Base-by-base conservation (phyloP, 148 eudicot genomes). In the Diospyros kaki region DNA sequence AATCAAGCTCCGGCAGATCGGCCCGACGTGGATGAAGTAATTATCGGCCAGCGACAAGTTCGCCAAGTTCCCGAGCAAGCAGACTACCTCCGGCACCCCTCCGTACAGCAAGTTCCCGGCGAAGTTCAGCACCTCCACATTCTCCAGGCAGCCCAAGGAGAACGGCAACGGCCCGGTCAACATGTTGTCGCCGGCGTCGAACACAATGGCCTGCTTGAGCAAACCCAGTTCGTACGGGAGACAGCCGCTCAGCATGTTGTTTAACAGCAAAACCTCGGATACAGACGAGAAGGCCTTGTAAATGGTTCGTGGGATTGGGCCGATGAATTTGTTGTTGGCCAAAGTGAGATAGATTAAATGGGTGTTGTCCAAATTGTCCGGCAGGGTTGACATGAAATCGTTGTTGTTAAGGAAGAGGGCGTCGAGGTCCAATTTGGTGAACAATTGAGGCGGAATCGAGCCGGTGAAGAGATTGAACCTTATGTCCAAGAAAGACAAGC, bases 381-480 rank as follows among this genome's bases (percentile, higher is more conserved):
- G 91, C 43, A 87, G 53, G 0, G 60, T 66, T 52, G 80, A 79
- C 76, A 83, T 77, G 84, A 89, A 87, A 17, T 77, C 46, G 81
- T 89, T 89, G 79, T 89, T 74, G 82, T 89, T 89, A 68, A 89
- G 64, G 79, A 89, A 89, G 13, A 89, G 70, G 2, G 64, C 92
- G 41, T 85, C 82, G 15, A 94, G 89, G 65, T 83, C 83, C 28
- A 28, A 28, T 55, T 84, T 81, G 2, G 76, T 74, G 79, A 90
- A 94, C 1, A 94, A 58, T 40, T 88, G 84, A 0, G 89, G 87
- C 2, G 98, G 98, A 39, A 94, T 84, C 0, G 91, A 84, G 2
- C 98, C 98, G 0, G 93, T 41, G 64, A 94, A 92, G 53, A 39
- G 63, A 69, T 94, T 94, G 82, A 86, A 94, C 12, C 98, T 78